Conservation (phyloP, 306 rosid species). For the Vicia faba region DNA sequence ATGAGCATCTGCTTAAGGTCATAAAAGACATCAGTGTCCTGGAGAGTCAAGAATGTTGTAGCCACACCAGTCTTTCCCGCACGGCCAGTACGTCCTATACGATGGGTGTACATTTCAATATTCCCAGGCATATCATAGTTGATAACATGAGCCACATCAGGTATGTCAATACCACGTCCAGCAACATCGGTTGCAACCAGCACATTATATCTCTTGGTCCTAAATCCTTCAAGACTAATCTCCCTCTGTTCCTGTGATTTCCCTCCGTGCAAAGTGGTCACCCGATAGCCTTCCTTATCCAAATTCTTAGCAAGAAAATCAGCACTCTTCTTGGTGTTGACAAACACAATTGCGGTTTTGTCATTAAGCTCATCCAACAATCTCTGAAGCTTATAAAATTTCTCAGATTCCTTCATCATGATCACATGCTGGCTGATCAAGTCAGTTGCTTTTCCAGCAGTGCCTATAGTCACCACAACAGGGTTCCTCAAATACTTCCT, state of each 20-base stretch:
- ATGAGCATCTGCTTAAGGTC: constrained; percentile 92
- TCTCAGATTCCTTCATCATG: constrained; percentile 58
- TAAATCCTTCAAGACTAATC: constrained; percentile 86
- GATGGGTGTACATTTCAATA: constrained; percentile 89
- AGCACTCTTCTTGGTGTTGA: constrained; percentile 49
- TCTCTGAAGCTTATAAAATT: constrained; percentile 44
- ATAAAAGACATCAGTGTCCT: constrained; percentile 78
- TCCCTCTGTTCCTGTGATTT: constrained; percentile 94
- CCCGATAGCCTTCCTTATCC: constrained; percentile 63
- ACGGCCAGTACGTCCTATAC: constrained; percentile 91
- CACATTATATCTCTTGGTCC: constrained; percentile 84
- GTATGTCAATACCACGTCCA: constrained; percentile 96
- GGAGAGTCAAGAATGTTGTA: constrained; percentile 78
- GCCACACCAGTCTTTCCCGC: constrained; percentile 92
- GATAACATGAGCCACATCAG: constrained; percentile 89
- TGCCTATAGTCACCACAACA: constrained; percentile 87
- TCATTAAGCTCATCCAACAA: constrained; percentile 56
- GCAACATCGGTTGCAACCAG: constrained; percentile 95
- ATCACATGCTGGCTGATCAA: constrained; percentile 77
- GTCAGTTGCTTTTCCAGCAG: constrained; percentile 86
- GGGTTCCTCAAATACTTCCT: constrained; percentile 87
- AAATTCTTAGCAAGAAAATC: constrained; percentile 50
- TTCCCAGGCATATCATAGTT: constrained; percentile 89
- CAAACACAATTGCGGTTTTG: constrained; percentile 53
- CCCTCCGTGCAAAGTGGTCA: constrained; percentile 89